A percentile compares a stretch with the other conserved stretches of the same genome.
phyloP scores from a whole-genome alignment of 1,139 yeast species.

The Lodderomyces parapsilosis region DNA sequence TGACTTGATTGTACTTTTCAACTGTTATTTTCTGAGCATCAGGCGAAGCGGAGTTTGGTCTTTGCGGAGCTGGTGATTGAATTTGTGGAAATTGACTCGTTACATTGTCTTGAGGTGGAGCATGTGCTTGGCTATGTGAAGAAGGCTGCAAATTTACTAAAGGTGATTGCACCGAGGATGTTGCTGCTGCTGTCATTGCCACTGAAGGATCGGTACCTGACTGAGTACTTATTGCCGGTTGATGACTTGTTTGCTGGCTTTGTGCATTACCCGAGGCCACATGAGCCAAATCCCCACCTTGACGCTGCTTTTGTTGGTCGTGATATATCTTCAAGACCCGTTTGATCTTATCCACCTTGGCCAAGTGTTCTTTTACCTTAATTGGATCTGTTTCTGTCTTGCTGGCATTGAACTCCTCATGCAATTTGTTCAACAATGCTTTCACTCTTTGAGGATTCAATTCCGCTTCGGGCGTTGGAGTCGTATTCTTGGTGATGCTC shows the following conservation, averaged over 20 bases:
- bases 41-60: constrained; percentile 4
- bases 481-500: constrained; percentile 1
- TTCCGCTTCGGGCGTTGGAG: constrained; percentile 16
- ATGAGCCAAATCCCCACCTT: not conserved
- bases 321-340: constrained; percentile 44
- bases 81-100: constrained; percentile 3
- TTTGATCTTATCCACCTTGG: constrained; percentile 67
- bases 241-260: constrained; percentile 2
- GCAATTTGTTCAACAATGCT: constrained; percentile 30
- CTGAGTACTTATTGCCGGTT: not conserved
- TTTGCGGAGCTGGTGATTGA: constrained; percentile 12
- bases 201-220: not conserved
- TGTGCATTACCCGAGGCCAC: constrained; percentile 5
- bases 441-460: constrained; percentile 15
- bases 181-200: not conserved
- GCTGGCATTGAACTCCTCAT: constrained; percentile 63
- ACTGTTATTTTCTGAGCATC: constrained; percentile 26
- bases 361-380: constrained; percentile 66
- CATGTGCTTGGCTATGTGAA: not conserved
- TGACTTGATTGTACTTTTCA: constrained; percentile 43
- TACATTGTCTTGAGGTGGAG: not conserved
- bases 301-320: constrained; percentile 31
- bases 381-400: constrained; percentile 49
- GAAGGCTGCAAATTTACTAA: not conserved
- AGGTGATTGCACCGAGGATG: not conserved